Base-by-base conservation (phyloP, 495 filamentous ascomycete species). In the Lasiosphaeris hirsuta region DNA sequence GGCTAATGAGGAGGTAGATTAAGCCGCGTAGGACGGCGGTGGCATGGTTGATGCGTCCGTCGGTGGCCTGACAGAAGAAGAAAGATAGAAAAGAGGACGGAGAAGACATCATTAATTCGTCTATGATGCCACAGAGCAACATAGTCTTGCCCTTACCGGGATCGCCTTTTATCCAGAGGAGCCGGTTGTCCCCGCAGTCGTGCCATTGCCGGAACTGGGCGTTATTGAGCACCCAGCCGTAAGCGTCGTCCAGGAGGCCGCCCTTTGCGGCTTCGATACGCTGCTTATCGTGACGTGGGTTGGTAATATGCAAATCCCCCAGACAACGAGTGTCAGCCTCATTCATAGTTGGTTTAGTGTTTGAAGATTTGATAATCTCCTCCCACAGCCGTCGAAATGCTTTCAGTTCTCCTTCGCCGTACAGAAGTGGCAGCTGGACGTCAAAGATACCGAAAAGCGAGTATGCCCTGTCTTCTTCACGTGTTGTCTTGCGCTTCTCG, bases 11-110 rank as follows among this genome's bases (percentile, higher is more conserved):
- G 35, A 69, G 47, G 64, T 68, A 80, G 2, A 78, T 73, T 10
- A 80, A 57, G 18, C 75, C 72, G 1, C 74, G 67, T 7, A 80
- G 58, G 1, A 78, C 69, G 8, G 71, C 63, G 5, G 66, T 69
- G n/a, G 74, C 69, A 51, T 69, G 74, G 57, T 75, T 74, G 30
- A 79, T 51, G 9, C 63, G 58, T 0, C 23, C 8, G 39, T 75
- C 58, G 10, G 70, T 67, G 39, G 61, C 69, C 54, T 78, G 69
- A 51, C 72, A 79, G 55, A 80, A 78, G 61, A 80, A 79, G 62
- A 71, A 80, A 18, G 69, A 72, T 11, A 79, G 48, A 15, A 44
- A 3, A 13, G 2, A 13, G 8, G 23, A 11, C 19, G 10, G n/a
- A n/a, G 45, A 3, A 19, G 45, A 48, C 9, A 48, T 23, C 45